Base-by-base conservation (phyloP, 176 grass and related monocot species). In the Phoenix dactylifera region DNA sequence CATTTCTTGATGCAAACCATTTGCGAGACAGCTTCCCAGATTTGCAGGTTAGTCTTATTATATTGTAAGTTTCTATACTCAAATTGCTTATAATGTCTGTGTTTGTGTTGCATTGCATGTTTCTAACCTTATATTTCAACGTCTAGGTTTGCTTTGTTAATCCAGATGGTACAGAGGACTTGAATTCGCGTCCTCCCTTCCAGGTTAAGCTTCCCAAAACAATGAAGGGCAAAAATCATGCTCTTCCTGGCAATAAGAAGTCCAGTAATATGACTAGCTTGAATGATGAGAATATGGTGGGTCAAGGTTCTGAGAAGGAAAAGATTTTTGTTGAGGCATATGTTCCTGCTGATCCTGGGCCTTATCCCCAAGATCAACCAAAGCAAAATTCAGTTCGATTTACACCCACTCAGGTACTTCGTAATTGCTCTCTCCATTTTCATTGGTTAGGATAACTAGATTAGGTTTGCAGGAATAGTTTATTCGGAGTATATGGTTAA, bases 281-380 rank as follows among this genome's bases (percentile, higher is more conserved):
- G 59, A 70, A 49, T 30, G 35, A 22, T 48, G 51, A 76, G 55
- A 49, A 69, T 35, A 78, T 75, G 32, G 65, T 63, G 52, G 70
- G 72, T 28, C 57, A 80, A 49, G 61, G 63, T 17, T 63, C 72
- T 65, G 50, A 84, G 64, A 76, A 91, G 80, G 87, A 92, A 68
- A 88, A 83, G 70, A 48, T 98, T 64, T 66, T 76, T 71, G 81
- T 82, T 48, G 93, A 98, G 56, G 65, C 78, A 72, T 98, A 92
- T 49, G 52, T 88, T 78, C 84, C 93, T 62, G 84, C 76, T 78
- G 87, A 98, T 74, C 93, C 87, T 53, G 93, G 87, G 65, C 93
- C 87, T 5, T 98, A 98, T 77, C 93, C 93, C 72, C 87, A 98
- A 80, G 93, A 98, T 75, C 88, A 98, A 74, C 93, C 93, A 9